phyloP scores from a whole-genome alignment of 2,329 filamentous ascomycete genomes.

The Fusarium sp. region DNA sequence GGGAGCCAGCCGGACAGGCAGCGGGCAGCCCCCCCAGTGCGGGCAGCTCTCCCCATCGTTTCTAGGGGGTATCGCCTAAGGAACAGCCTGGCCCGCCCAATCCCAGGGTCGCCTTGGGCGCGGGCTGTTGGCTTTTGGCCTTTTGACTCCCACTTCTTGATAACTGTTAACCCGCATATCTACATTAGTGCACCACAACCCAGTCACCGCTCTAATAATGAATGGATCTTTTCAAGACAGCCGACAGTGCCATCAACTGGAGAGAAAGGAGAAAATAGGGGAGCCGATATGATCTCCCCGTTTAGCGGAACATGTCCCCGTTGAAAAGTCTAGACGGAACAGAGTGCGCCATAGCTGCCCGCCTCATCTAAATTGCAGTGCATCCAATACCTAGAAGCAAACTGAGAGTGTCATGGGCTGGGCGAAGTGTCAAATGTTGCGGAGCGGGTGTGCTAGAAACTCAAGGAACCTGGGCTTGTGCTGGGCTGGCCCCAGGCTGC shows the following conservation, averaged over 20 bases:
- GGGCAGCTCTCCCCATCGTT: conserved; percentile 5
- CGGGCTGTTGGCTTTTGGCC: background rate
- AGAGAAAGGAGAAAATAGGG: conserved; percentile 19
- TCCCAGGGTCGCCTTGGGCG: background rate
- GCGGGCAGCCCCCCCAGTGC: background rate
- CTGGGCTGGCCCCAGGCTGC: conserved; percentile 1
- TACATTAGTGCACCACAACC: conserved; percentile 25
- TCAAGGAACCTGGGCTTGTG: conserved; percentile 1
- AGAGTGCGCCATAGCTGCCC: conserved; percentile 23
- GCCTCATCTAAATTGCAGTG: conserved; percentile 22
- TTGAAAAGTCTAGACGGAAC: conserved; percentile 27
- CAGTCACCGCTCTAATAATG: conserved; percentile 37
- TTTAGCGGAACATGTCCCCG: conserved; percentile 23
- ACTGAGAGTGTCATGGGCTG: background rate
- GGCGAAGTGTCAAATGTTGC: background rate
- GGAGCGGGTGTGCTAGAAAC: conserved; percentile 15
- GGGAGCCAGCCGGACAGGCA: background rate
- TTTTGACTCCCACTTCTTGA: conserved; percentile 23
- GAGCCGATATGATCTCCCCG: conserved; percentile 6
- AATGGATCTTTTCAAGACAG: conserved; percentile 15
- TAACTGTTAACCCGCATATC: conserved; percentile 25
- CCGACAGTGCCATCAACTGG: conserved; percentile 19
- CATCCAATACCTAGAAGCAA: background rate
- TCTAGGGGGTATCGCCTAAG: background rate
- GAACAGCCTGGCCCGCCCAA: conserved; percentile 2